Base-by-base conservation (phyloP, 2,329 filamentous ascomycete species). In the Exophiala oligosperma region DNA sequence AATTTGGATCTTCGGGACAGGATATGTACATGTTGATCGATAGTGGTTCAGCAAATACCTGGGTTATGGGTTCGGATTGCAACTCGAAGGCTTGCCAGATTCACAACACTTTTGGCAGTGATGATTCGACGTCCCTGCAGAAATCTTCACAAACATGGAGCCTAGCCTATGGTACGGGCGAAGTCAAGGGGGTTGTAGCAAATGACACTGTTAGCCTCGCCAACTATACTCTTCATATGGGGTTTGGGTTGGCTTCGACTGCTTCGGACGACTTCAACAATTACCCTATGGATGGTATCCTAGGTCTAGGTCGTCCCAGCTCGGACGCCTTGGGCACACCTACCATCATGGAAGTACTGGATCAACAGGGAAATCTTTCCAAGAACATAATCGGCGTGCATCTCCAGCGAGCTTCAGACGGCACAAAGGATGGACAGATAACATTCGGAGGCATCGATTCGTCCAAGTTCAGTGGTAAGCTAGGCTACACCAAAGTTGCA, bases 261-360 rank as follows among this genome's bases (percentile, higher is more conserved):
- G 89, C 89, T 1, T 91, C 90, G 1, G 74, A 84, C 52, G 86
- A 94, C 63, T 96, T 96, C 71, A 74, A 78, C 28, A 81, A 83
- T 52, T 96, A 93, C 67, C 88, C 90, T 1, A 92, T 96, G 73
- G 92, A 96, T 71, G 92, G 92, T 24, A 95, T 96, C 49, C 76
- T 96, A 2, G 92, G 91, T 3, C 76, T 96, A 24, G 88, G 89
- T 14, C 85, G 87, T 66, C 81, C 81, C 60, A 76, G 79, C 9
- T 82, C 81, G 2, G 77, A 76, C 37, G 81, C 71, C 2, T 70
- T 77, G 57, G 69, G 69, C 2, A 68, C 82, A 4, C 83, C 88
- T 21, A 90, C 86, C 46, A 86, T 94, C 66, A 79, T 94, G 70
- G 78, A 87, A 40, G 76, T 81, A 1, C 73, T 95, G 46, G 76